A percentile compares a stretch with the other conserved stretches of the same genome.
Evolutionary conservation across 768 basidiomycete genomes (phyloP).

Genomic region (Pulveroboletus sp.): DNA sequence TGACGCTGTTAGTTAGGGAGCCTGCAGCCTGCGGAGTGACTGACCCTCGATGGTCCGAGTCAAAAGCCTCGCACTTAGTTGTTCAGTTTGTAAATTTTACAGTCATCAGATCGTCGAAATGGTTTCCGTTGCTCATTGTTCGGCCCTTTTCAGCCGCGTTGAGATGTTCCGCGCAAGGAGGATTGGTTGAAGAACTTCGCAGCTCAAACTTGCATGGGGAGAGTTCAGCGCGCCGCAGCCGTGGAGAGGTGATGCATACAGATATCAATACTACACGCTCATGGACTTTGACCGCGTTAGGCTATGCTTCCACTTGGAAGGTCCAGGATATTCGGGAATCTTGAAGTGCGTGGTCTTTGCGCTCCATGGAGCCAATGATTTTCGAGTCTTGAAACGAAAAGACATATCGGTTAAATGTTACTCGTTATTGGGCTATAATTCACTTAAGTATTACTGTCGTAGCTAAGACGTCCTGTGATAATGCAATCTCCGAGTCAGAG

Average conservation of each 20-base stretch:
- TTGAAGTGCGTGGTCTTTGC: slow-evolving; percentile 23
- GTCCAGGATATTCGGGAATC: slow-evolving; percentile 22
- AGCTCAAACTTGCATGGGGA: slow-evolving; percentile 19
- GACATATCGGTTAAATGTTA: no score
- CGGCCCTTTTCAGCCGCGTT: slow-evolving; percentile 2
- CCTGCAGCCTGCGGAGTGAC: no score
- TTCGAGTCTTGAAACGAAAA: no score
- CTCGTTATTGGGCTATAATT: no score
- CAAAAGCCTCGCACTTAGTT: no score
- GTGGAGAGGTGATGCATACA: slow-evolving; percentile 9
- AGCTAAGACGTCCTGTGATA: no score
- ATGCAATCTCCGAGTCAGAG: no score
- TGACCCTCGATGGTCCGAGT: slow-evolving; percentile 12
- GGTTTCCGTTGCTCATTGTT: background rate
- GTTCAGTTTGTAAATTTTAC: slow-evolving; percentile 20
- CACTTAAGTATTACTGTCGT: no score
- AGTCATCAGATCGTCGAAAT: background rate
- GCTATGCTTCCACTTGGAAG: slow-evolving; percentile 25
- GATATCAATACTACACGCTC: slow-evolving; percentile 23
- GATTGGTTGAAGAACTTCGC: slow-evolving; percentile 23
- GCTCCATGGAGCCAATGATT: background rate
- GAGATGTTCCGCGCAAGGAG: slow-evolving; percentile 21
- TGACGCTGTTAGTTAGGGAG: no score
- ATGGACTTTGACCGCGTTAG: slow-evolving; percentile 27
- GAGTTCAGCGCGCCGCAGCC: slow-evolving; percentile 19